Percentiles rank a stretch among this genome's conserved stretches.
These are phyloP conservation scores for Fagus crenata DNA, from an alignment of 306 rosid species.

Conservation along the genomic window DNA sequence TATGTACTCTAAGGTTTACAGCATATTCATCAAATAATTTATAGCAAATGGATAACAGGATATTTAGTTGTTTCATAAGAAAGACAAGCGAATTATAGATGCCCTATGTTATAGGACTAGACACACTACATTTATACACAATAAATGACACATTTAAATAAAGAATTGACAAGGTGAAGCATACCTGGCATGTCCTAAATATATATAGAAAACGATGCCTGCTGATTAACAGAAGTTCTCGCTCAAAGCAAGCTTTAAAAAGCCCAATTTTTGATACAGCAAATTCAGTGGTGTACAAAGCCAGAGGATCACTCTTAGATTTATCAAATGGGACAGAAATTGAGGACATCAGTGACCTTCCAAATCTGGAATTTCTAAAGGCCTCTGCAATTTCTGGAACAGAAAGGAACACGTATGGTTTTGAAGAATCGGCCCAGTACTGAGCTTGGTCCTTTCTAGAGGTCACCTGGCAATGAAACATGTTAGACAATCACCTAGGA, in stretches of 20 bases:
- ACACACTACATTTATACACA: neutral
- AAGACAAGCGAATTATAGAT: neutral
- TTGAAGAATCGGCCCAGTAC: slow-evolving; percentile 80
- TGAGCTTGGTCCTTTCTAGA: slow-evolving; percentile 86
- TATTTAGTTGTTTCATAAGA: neutral
- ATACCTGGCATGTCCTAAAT: slow-evolving; percentile 84
- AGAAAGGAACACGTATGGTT: slow-evolving; percentile 58
- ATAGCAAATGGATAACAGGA: neutral
- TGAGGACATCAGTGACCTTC: slow-evolving; percentile 49
- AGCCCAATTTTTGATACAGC: slow-evolving; percentile 60
- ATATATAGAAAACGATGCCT: slow-evolving; percentile 79
- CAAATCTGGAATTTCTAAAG: slow-evolving; percentile 56
- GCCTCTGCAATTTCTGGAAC: slow-evolving; percentile 69
- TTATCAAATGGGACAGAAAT: slow-evolving; percentile 52
- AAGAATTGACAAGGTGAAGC: neutral
- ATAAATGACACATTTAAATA: neutral
- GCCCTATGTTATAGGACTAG: neutral
- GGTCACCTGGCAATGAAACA: slow-evolving; percentile 59
- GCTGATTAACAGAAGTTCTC: slow-evolving; percentile 60
- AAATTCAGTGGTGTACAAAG: slow-evolving; percentile 57
- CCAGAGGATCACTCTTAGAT: slow-evolving; percentile 52
- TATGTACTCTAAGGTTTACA: neutral
- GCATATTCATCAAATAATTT: slow-evolving; percentile 1
- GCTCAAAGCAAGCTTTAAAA: slow-evolving; percentile 61
- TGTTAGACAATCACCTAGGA: neutral